Evolutionary conservation across 164 flowering plant species (phyloP).

Genomic region (Umbellularia californica): DNA sequence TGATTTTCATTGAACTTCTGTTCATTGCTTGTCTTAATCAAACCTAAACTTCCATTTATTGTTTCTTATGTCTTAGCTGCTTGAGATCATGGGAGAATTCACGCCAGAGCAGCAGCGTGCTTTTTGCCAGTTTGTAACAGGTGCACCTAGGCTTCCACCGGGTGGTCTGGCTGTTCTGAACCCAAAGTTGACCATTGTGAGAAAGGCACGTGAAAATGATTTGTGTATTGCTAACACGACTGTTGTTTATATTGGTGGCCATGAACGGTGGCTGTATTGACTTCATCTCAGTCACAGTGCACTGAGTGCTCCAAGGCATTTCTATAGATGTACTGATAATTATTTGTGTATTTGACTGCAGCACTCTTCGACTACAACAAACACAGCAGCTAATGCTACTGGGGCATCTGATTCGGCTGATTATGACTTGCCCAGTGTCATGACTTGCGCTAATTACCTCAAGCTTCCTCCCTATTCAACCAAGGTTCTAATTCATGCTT

Average conservation of each 20-base stretch:
- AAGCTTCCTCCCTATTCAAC: slow-evolving; percentile 98
- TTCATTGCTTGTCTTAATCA: background rate
- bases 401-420: slow-evolving; percentile 81
- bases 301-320: background rate
- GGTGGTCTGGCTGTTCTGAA: slow-evolving; percentile 95
- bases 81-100: slow-evolving; percentile 96
- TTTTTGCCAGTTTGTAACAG: slow-evolving; percentile 99
- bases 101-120: slow-evolving; percentile 92
- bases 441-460: slow-evolving; percentile 99
- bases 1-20: background rate
- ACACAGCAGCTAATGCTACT: slow-evolving; percentile 49
- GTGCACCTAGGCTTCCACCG: slow-evolving; percentile 97
- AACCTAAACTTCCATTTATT: background rate
- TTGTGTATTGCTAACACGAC: background rate
- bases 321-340: background rate
- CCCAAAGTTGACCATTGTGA: slow-evolving; percentile 93
- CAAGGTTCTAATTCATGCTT: slow-evolving; percentile 49
- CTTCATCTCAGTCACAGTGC: background rate
- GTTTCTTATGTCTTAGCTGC: slow-evolving; percentile 48
- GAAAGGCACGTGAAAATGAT: slow-evolving; percentile 57
- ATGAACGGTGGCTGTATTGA: background rate
- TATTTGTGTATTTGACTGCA: slow-evolving; percentile 26
- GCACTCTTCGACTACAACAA: slow-evolving; percentile 67
- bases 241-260: background rate
- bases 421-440: slow-evolving; percentile 96